Percentiles rank a stretch among this genome's conserved stretches.
Evolutionary conservation across 768 basidiomycete species (phyloP).

Genomic region (Saitozyma sp.): DNA sequence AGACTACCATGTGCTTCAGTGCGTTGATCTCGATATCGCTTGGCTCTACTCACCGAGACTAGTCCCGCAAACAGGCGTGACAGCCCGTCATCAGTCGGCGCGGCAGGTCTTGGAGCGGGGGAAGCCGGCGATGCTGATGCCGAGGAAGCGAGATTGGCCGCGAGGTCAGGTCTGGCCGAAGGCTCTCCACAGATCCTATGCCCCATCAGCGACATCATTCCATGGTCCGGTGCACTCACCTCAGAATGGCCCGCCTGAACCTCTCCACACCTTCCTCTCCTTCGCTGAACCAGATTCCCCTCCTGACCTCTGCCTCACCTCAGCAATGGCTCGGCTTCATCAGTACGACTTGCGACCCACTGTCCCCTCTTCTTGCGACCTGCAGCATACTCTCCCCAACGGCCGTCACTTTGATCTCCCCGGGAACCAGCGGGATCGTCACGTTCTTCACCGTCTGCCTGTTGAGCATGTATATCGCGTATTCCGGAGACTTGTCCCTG

Average conservation of each 20-base stretch:
- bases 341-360: constrained; percentile 21
- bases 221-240: constrained; percentile 17
- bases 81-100: constrained; percentile 22
- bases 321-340: neutral
- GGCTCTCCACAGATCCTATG: constrained; percentile 42
- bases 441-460: constrained; percentile 35
- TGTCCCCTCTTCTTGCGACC: constrained; percentile 38
- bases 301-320: neutral
- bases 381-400: constrained; percentile 33
- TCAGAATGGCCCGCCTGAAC: constrained; percentile 26
- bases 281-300: constrained; percentile 41
- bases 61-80: constrained; percentile 39
- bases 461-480: constrained; percentile 42
- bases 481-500: constrained; percentile 37
- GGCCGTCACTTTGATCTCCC: constrained; percentile 38
- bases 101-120: neutral
- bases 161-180: constrained; percentile 1
- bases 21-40: neutral
- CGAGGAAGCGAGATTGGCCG: neutral
- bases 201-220: neutral
- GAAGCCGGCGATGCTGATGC: constrained; percentile 4
- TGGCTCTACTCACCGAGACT: constrained; percentile 18
- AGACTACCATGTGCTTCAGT: neutral
- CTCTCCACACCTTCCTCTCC: constrained; percentile 20
- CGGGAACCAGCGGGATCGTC: constrained; percentile 31